Evolutionary conservation across 23 red algal species (phyloP).

Genomic region (Chondrus crispus): DNA sequence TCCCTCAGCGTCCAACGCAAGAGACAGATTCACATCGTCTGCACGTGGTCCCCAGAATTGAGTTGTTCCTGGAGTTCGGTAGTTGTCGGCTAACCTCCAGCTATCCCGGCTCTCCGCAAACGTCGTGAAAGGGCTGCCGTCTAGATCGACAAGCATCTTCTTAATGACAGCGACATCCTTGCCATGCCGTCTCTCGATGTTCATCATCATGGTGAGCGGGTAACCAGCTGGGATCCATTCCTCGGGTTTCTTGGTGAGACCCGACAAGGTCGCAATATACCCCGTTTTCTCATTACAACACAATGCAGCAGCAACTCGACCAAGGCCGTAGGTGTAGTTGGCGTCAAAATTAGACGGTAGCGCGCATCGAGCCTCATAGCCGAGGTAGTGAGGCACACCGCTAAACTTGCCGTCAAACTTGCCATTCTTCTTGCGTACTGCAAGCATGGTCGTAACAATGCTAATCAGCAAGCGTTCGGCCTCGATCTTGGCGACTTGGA

Average conservation of each 20-base stretch:
- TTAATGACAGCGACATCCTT: conserved; percentile 90
- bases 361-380: conserved; percentile 92
- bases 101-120: conserved; percentile 64
- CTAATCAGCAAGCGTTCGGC: conserved; percentile 88
- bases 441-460: conserved; percentile 71
- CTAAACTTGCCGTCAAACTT: conserved; percentile 63
- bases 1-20: conserved; percentile 14
- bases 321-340: conserved; percentile 93
- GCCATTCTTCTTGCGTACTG: conserved; percentile 70
- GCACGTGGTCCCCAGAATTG: conserved; percentile 82
- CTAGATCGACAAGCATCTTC: conserved; percentile 86
- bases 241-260: conserved; percentile 76
- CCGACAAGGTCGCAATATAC: conserved; percentile 73
- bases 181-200: conserved; percentile 91
- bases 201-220: conserved; percentile 99
- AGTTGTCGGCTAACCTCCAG: conserved; percentile 86
- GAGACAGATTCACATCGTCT: conserved; percentile 58
- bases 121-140: conserved; percentile 71
- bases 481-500: conserved; percentile 96
- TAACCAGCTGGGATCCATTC: conserved; percentile 84
- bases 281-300: conserved; percentile 79
- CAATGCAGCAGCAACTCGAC: conserved; percentile 81
- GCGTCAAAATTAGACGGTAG: conserved; percentile 96
- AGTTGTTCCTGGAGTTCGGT: conserved; percentile 82
- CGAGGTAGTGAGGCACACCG: conserved; percentile 84